These are phyloP conservation scores for Neonothopanus nambi DNA, from an alignment of 1,284 basidiomycete species.

Conservation along the genomic window DNA sequence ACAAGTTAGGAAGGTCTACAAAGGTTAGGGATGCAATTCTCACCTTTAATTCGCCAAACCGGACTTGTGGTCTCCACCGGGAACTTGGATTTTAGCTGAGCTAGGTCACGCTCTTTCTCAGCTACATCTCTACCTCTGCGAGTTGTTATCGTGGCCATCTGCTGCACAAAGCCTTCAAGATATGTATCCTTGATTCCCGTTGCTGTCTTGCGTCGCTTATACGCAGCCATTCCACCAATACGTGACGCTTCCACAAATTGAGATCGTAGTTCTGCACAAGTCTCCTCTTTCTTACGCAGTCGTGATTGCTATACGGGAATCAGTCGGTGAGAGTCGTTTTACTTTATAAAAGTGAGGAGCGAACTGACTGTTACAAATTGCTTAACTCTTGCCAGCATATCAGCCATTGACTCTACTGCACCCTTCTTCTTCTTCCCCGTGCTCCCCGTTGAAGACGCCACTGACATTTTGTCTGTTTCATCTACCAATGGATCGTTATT, in stretches of 20 bases:
- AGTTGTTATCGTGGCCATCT: not conserved
- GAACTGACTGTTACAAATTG: not conserved
- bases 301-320: not conserved
- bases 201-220: not conserved
- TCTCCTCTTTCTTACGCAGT: not conserved
- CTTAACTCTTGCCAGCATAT: not conserved
- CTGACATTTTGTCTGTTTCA: too few relatives aligned
- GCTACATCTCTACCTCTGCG: not conserved
- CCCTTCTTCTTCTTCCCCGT: not conserved
- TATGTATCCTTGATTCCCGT: slow-evolving; percentile 13
- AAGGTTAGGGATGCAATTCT: not conserved
- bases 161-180: slow-evolving; percentile 3
- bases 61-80: slow-evolving; percentile 12
- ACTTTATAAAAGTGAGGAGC: not conserved
- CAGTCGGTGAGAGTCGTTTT: not conserved
- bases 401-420: not conserved
- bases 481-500: too few relatives aligned
- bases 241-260: not conserved
- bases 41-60: slow-evolving; percentile 4
- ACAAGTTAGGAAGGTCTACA: not conserved
- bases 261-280: not conserved
- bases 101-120: slow-evolving; percentile 1
- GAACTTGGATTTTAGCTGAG: not conserved
- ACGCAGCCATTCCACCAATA: not conserved
- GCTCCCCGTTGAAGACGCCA: too few relatives aligned